Base-by-base conservation (phyloP, 805 yeast species). In the Candida anglica region DNA sequence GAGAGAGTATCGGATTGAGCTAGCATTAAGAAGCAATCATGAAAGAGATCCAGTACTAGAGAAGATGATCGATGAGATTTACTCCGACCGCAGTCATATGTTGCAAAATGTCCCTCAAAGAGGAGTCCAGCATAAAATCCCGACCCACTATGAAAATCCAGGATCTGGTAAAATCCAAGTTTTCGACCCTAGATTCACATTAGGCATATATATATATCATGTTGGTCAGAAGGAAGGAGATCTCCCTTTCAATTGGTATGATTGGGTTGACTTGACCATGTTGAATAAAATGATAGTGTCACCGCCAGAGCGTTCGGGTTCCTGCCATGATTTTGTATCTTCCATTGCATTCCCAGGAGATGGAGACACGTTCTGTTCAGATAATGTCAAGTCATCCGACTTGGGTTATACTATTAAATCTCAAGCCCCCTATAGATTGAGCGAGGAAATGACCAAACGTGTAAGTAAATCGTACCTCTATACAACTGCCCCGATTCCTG, bases 181-280 rank as follows among this genome's bases (percentile, higher is more conserved):
- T 4, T 58, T 36, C 45, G 86, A 80, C 44, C 85, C 86, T 8
- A 54, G 85, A 26, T 58, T 79, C 38, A 71, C 83, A 0, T 54
- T 74, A 39, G 55, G 77, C 0, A 72, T 51, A 3, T 75, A 74
- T 50, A 42, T 77, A 18, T 50, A 66, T 32, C 58, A 69, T 39
- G 54, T 26, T 34, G 30, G n/a, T n/a, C n/a, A n/a, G n/a, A n/a
- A n/a, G n/a, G n/a, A n/a, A n/a, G n/a, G n/a, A n/a, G n/a, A n/a
- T n/a, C n/a, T n/a, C n/a, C n/a, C n/a, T n/a, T 75, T 75, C 42
- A 72, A 73, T 40, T 75, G 81, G 81, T 57, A 66, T 11, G 81
- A 75, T 43, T 75, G 80, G 80, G 66, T 69, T 2, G 79, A 75
- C 47, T 42, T 73, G 29, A 54, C 72, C 2, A 43, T 47, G n/a